A percentile compares a stretch with the other conserved stretches of the same genome.
Evolutionary conservation across 2,329 filamentous ascomycete genomes (phyloP).

Genomic region (Exophiala dermatitidis): DNA sequence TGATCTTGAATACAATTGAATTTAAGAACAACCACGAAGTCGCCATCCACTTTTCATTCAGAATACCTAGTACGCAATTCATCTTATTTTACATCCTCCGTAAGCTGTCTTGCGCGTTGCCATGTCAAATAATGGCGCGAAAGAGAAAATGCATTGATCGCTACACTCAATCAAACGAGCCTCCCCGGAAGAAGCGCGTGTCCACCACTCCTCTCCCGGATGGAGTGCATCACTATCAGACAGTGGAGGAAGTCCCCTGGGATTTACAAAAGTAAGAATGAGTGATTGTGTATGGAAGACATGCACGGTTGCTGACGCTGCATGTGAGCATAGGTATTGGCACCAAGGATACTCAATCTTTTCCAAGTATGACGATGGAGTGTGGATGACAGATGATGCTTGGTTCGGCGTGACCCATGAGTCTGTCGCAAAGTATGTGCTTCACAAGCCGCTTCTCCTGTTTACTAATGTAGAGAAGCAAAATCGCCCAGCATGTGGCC

Average conservation of each 20-base stretch:
- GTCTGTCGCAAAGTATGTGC: constrained; percentile 68
- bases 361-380: constrained; percentile 74
- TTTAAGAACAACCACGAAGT: no score
- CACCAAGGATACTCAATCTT: constrained; percentile 83
- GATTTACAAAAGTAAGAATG: constrained; percentile 70
- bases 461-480: constrained; percentile 40
- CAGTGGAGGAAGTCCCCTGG: constrained; percentile 64
- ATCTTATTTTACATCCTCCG: no score
- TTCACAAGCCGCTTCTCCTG: neutral
- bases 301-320: neutral
- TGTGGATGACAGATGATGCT: constrained; percentile 84
- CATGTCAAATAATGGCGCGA: constrained; percentile 7
- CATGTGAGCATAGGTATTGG: constrained; percentile 62
- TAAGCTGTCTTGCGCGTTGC: no score
- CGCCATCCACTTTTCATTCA: no score
- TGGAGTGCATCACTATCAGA: constrained; percentile 67
- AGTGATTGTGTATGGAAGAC: no score
- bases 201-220: constrained; percentile 43
- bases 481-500: constrained; percentile 67
- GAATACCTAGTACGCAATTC: no score
- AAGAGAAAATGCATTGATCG: constrained; percentile 13
- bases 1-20: no score
- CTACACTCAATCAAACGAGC: neutral
- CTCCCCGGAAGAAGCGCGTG: constrained; percentile 7
- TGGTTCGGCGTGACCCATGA: constrained; percentile 98